phyloP scores from a whole-genome alignment of 148 eudicot species.

The Drosera capensis region DNA sequence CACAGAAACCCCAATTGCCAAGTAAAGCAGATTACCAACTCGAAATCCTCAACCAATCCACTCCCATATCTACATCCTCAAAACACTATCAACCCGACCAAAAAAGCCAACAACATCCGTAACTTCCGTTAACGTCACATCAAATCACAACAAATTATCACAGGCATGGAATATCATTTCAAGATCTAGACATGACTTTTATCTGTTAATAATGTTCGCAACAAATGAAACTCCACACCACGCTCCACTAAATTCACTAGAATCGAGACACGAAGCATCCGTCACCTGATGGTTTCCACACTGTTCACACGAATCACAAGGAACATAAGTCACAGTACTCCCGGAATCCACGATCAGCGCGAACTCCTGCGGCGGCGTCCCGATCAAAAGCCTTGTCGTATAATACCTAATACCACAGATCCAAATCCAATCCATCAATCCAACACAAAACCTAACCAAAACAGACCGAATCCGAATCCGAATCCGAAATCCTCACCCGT shows the following conservation, averaged over 20 bases:
- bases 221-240: too few relatives aligned
- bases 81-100: too few relatives aligned
- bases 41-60: too few relatives aligned
- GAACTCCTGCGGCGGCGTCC: slow-evolving; percentile 83
- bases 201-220: too few relatives aligned
- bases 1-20: too few relatives aligned
- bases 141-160: slow-evolving; percentile 1
- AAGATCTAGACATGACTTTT: too few relatives aligned
- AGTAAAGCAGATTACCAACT: too few relatives aligned
- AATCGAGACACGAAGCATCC: not conserved
- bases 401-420: slow-evolving; percentile 37
- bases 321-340: slow-evolving; percentile 96
- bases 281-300: slow-evolving; percentile 91
- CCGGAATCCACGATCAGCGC: slow-evolving; percentile 92
- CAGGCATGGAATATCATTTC: too few relatives aligned
- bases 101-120: too few relatives aligned
- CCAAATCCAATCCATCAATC: not conserved
- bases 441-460: not conserved
- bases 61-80: too few relatives aligned
- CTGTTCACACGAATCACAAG: slow-evolving; percentile 74
- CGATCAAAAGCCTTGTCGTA: slow-evolving; percentile 75
- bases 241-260: not conserved
- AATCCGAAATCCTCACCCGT: slow-evolving; percentile 36
- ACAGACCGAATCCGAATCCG: too few relatives aligned
- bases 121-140: too few relatives aligned